phyloP scores from a whole-genome alignment of 129 eudicot genomes.

The Oenanthe sinensis region DNA sequence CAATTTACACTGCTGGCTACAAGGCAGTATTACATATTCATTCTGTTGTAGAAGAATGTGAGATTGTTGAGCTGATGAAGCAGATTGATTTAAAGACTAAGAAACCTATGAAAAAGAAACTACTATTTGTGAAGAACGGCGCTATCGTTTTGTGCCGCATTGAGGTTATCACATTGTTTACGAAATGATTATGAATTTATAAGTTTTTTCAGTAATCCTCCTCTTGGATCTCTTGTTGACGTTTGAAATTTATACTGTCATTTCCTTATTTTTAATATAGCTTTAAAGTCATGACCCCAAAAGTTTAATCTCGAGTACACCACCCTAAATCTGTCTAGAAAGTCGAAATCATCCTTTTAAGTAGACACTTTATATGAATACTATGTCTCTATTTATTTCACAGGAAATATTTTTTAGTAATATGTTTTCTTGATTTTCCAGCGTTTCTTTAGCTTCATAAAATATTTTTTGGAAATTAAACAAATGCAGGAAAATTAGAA shows the following conservation, averaged over 20 bases:
- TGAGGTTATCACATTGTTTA: constrained; percentile 37
- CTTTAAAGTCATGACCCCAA: neutral
- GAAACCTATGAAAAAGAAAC: constrained; percentile 69
- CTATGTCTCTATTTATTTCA: neutral
- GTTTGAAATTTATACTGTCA: neutral
- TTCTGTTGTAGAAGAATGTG: constrained; percentile 82
- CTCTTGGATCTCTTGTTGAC: neutral
- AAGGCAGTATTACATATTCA: constrained; percentile 88
- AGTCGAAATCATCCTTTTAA: neutral
- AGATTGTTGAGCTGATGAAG: constrained; percentile 63
- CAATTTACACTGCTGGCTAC: constrained; percentile 87
- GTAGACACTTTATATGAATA: neutral
- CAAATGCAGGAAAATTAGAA: no score
- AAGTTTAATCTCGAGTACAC: neutral
- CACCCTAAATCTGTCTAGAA: neutral
- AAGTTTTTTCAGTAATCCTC: neutral
- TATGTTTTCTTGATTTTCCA: no score
- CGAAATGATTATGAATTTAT: neutral
- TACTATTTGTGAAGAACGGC: constrained; percentile 69
- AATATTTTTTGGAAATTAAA: no score
- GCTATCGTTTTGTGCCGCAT: constrained; percentile 68
- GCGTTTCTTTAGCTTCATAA: no score
- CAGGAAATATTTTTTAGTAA: no score
- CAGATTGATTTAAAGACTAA: constrained; percentile 75
- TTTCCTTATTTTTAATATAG: neutral